phyloP scores from a whole-genome alignment of 1,139 yeast species.

The Dujonia santamariae region DNA sequence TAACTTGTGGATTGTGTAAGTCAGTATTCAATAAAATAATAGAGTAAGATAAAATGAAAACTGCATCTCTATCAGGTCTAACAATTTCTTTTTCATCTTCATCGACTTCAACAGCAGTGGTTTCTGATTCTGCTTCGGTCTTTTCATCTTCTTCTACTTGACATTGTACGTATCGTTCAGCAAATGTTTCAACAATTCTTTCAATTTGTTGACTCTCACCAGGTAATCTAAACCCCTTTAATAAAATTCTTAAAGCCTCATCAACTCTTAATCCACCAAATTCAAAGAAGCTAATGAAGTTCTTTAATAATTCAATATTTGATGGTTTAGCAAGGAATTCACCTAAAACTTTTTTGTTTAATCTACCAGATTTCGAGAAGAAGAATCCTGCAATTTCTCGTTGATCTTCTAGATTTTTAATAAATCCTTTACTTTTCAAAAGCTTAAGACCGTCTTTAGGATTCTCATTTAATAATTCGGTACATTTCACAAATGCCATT shows the following conservation, averaged over 20 bases:
- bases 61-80: constrained; percentile 69
- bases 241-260: constrained; percentile 81
- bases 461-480: constrained; percentile 70
- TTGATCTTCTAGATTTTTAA: constrained; percentile 50
- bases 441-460: constrained; percentile 73
- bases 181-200: constrained; percentile 82
- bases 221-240: constrained; percentile 86
- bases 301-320: constrained; percentile 55
- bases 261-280: constrained; percentile 80
- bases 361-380: constrained; percentile 71
- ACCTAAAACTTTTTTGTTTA: constrained; percentile 86
- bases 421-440: constrained; percentile 61
- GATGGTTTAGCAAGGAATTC: constrained; percentile 78
- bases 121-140: constrained; percentile 13
- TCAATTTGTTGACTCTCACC: constrained; percentile 98
- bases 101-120: constrained; percentile 10
- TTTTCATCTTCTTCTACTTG: constrained; percentile 30
- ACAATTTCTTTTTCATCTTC: constrained; percentile 39
- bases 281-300: constrained; percentile 71
- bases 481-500: constrained; percentile 71
- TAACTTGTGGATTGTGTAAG: constrained; percentile 73
- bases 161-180: constrained; percentile 69
- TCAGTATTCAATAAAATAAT: constrained; percentile 79
- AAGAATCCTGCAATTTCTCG: constrained; percentile 73
- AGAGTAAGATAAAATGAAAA: constrained; percentile 70